Base-by-base conservation (phyloP, 176 grass and related monocot genomes). In the Carex scoparia region DNA sequence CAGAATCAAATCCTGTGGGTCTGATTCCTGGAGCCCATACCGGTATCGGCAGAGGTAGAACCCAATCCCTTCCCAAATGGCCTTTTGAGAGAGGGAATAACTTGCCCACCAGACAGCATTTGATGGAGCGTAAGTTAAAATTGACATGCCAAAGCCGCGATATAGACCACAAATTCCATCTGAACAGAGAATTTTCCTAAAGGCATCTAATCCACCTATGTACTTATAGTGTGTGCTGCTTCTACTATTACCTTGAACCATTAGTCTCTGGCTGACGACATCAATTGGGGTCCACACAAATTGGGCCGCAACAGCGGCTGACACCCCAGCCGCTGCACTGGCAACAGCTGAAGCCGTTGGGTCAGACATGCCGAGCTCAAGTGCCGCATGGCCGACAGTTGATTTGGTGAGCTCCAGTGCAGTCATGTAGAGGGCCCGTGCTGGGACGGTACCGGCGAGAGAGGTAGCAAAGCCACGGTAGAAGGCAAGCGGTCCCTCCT, bases 51-150 rank as follows among this genome's bases (percentile, higher is more conserved):
- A 93, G 57, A 93, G 65, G 51, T 91, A 89, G 74, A 82, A 87
- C 15, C 89, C 94, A 57, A 93, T 49, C 4, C 89, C 94, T 40
- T 87, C 80, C 94, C 94, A 95, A 84, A 95, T 90, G 10, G 79
- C 73, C 86, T 89, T 91, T 81, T 93, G 94, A 1, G 89, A 93
- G 11, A 93, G 64, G 5, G 91, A 91, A 62, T 95, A 95, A 23
- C 91, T 88, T 0, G 91, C 89, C 94, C 94, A 96, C 94, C 94
- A 96, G 2, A 93, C 87, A 18, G 91, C 94, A 90, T 93, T 96
- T 80, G 91, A 96, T 5, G 91, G 94, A 7, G 91, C 91, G 48
- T 96, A 96, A 49, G 94, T 93, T 10, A 96, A 82, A 88, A 96
- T 93, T 67, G 94, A 96, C 87, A 96, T 88, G 69, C 91, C 91